phyloP scores from a whole-genome alignment of 1,139 yeast species.

The Oligophagozyma castellii region DNA sequence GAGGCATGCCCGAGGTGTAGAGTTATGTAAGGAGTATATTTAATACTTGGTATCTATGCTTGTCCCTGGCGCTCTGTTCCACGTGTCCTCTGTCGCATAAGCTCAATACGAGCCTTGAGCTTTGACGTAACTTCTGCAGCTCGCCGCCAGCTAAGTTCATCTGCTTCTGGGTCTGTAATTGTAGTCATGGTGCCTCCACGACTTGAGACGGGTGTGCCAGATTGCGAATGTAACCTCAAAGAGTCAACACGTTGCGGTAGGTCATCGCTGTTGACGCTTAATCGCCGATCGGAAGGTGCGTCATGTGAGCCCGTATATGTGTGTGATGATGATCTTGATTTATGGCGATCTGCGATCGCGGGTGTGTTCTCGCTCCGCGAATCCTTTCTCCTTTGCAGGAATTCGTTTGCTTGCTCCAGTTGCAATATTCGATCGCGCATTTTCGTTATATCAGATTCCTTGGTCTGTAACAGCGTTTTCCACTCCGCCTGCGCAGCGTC shows the following conservation, averaged over 20 bases:
- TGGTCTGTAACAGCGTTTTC: too few relatives aligned
- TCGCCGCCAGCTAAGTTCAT: conserved; percentile 72
- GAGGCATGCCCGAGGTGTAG: conserved; percentile 1
- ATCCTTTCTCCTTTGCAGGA: background rate
- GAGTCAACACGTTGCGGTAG: conserved; percentile 3
- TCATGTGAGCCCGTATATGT: conserved; percentile 1
- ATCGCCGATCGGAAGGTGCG: background rate
- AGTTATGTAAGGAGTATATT: background rate
- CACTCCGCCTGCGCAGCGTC: too few relatives aligned
- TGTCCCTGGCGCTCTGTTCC: too few relatives aligned
- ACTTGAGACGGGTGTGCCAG: background rate
- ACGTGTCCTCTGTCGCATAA: conserved; percentile 48
- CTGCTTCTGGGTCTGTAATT: conserved; percentile 19
- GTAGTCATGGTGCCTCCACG: background rate
- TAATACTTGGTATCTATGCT: too few relatives aligned
- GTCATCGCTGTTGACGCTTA: conserved; percentile 1
- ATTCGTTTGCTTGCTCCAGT: background rate
- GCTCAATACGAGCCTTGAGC: conserved; percentile 73
- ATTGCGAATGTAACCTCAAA: conserved; percentile 1
- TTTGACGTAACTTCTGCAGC: conserved; percentile 86
- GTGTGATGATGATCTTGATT: too few relatives aligned
- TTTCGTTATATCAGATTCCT: background rate
- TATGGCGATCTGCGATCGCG: background rate
- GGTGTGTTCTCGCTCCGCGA: background rate
- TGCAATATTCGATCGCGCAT: background rate